These are phyloP conservation scores for Paecilomyces niveus DNA, from an alignment of 2,329 filamentous ascomycete species.

Conservation along the genomic window DNA sequence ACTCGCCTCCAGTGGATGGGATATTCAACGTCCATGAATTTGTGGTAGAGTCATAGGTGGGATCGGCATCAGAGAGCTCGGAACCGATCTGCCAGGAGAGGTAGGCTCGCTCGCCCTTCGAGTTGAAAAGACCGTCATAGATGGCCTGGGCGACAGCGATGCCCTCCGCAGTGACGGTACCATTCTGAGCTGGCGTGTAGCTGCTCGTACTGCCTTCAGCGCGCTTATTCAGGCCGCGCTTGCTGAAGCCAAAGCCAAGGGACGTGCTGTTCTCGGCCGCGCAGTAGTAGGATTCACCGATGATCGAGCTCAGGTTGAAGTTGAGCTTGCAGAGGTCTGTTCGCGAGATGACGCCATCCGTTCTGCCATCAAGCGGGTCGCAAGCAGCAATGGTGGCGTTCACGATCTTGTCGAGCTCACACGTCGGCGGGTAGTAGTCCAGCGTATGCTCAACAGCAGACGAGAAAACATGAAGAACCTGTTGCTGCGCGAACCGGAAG, in stretches of 20 bases:
- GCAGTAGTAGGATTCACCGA: conserved; percentile 44
- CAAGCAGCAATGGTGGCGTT: conserved; percentile 50
- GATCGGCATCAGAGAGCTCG: conserved; percentile 26
- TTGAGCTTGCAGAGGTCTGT: conserved; percentile 42
- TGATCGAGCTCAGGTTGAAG: conserved; percentile 39
- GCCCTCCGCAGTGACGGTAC: conserved; percentile 10
- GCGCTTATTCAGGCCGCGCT: conserved; percentile 12
- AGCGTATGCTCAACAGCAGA: conserved; percentile 30
- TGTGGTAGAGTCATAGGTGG: conserved; percentile 27
- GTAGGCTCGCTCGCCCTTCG: conserved; percentile 29
- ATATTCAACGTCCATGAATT: conserved; percentile 25
- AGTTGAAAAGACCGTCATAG: conserved; percentile 28
- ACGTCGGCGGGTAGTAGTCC: conserved; percentile 34
- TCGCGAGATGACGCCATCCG: conserved; percentile 48
- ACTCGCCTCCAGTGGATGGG: conserved; percentile 27
- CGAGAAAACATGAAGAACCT: conserved; percentile 32
- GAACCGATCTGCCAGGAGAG: conserved; percentile 29
- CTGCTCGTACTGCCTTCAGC: background rate
- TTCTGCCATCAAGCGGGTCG: conserved; percentile 48
- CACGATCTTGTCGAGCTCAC: conserved; percentile 44
- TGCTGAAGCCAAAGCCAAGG: conserved; percentile 1
- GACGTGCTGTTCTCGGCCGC: conserved; percentile 15
- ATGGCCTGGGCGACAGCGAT: conserved; percentile 19
- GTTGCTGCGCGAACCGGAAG: conserved; percentile 24
- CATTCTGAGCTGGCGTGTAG: conserved; percentile 14